phyloP scores from a whole-genome alignment of 2,329 filamentous ascomycete genomes.

The Botrytis byssoidea region DNA sequence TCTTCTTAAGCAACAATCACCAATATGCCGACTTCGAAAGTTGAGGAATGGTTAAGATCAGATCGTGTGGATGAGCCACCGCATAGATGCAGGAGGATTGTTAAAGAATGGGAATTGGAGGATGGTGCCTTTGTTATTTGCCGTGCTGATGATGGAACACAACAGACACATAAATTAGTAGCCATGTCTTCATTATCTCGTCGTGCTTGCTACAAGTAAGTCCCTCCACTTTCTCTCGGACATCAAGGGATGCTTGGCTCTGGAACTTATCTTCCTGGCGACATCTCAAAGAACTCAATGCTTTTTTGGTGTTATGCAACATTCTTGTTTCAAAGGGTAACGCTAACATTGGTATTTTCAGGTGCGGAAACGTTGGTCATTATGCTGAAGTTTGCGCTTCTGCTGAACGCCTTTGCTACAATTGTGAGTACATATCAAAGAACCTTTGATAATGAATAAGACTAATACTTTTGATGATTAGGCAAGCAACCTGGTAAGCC shows the following conservation, averaged over 20 bases:
- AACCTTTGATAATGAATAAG: not conserved
- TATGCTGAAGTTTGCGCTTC: slow-evolving; percentile 92
- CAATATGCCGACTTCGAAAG: slow-evolving; percentile 38
- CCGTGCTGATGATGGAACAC: slow-evolving; percentile 41
- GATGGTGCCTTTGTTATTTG: slow-evolving; percentile 40
- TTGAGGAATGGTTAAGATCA: slow-evolving; percentile 39
- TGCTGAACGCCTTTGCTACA: slow-evolving; percentile 98
- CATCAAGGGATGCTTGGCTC: not conserved
- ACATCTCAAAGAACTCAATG: not conserved
- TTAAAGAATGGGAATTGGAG: slow-evolving; percentile 37
- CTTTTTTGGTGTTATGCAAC: not conserved
- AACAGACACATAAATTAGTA: slow-evolving; percentile 39
- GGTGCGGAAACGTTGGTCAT: slow-evolving; percentile 76
- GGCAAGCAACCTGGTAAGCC: slow-evolving; percentile 75
- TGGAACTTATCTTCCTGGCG: not conserved
- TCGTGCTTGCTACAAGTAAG: slow-evolving; percentile 64
- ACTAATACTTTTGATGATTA: slow-evolving; percentile 37
- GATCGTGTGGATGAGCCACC: slow-evolving; percentile 35
- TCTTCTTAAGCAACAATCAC: slow-evolving; percentile 24
- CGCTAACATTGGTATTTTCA: slow-evolving; percentile 7
- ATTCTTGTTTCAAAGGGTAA: slow-evolving; percentile 6
- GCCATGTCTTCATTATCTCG: slow-evolving; percentile 77
- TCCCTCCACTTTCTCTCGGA: not conserved
- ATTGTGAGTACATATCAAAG: slow-evolving; percentile 65
- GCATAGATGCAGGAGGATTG: slow-evolving; percentile 40